Conservation (phyloP, 441 rosid genomes). For the Biscutella laevigata region DNA sequence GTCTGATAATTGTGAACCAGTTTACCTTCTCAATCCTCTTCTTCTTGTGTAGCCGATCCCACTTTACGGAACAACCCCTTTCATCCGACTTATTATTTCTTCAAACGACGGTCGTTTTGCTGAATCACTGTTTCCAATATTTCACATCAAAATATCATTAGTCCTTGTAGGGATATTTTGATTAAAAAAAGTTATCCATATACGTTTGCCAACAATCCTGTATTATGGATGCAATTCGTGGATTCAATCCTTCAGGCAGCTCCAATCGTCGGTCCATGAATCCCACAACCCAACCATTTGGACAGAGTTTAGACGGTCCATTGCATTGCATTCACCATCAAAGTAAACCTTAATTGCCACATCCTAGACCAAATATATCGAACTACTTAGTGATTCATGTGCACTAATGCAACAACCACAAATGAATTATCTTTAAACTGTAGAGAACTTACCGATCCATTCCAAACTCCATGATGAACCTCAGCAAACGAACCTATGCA, state of each 20-base stretch:
- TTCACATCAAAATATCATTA: neutral
- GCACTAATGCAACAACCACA: neutral
- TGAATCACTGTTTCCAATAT: slow-evolving; percentile 40
- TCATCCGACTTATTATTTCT: slow-evolving; percentile 53
- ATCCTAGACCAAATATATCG: slow-evolving; percentile 38
- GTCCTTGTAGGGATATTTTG: neutral
- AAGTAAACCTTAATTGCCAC: slow-evolving; percentile 76
- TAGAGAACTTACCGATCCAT: slow-evolving; percentile 55
- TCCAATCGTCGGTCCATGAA: slow-evolving; percentile 83
- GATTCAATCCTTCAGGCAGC: slow-evolving; percentile 57
- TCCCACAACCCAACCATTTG: slow-evolving; percentile 85
- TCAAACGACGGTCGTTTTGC: slow-evolving; percentile 65
- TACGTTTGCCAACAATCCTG: slow-evolving; percentile 74
- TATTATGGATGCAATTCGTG: slow-evolving; percentile 51
- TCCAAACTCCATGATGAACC: slow-evolving; percentile 73
- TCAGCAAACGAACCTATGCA: slow-evolving; percentile 60
- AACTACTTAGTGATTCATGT: neutral
- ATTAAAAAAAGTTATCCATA: neutral
- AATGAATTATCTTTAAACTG: neutral
- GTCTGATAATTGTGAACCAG: neutral
- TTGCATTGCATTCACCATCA: slow-evolving; percentile 47
- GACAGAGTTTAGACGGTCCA: slow-evolving; percentile 52
- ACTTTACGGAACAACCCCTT: slow-evolving; percentile 31
- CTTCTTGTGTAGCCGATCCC: slow-evolving; percentile 18
- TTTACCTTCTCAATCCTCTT: slow-evolving; percentile 15